Conservation (phyloP, 1,284 basidiomycete genomes). For the Rhodotorula sp. region DNA sequence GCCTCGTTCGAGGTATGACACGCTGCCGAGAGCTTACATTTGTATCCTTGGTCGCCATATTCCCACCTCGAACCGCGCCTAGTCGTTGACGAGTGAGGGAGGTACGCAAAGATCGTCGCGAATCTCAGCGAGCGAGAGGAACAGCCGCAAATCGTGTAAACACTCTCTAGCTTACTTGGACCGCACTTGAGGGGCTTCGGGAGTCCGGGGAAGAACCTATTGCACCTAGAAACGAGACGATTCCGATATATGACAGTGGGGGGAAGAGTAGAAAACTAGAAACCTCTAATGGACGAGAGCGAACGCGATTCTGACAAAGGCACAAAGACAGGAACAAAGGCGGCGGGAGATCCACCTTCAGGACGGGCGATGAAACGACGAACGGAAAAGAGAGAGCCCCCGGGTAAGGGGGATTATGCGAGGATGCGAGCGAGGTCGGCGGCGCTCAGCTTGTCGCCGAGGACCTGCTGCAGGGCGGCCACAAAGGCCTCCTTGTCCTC, state of each 20-base stretch:
- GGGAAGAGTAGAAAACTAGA: not conserved
- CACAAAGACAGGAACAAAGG: not conserved
- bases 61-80: not conserved
- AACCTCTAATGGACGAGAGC: not conserved
- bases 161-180: too few relatives aligned
- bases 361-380: not conserved
- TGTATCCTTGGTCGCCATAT: not conserved
- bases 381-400: not conserved
- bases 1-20: not conserved
- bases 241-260: constrained; percentile 1
- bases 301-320: not conserved
- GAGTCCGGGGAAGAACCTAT: not conserved
- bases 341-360: not conserved
- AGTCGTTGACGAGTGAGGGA: not conserved
- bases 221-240: not conserved
- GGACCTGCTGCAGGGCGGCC: constrained; percentile 38
- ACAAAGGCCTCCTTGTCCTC: constrained; percentile 40
- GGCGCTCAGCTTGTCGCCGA: constrained; percentile 29
- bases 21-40: not conserved
- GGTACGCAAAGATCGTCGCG: not conserved
- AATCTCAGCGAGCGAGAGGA: not conserved
- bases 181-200: not conserved
- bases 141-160: not conserved
- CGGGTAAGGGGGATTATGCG: not conserved
- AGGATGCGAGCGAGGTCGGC: constrained; percentile 30